Evolutionary conservation across 228 moss, liverwort and hornwort species (phyloP).

Genomic region (Sphagnum magellanicum): DNA sequence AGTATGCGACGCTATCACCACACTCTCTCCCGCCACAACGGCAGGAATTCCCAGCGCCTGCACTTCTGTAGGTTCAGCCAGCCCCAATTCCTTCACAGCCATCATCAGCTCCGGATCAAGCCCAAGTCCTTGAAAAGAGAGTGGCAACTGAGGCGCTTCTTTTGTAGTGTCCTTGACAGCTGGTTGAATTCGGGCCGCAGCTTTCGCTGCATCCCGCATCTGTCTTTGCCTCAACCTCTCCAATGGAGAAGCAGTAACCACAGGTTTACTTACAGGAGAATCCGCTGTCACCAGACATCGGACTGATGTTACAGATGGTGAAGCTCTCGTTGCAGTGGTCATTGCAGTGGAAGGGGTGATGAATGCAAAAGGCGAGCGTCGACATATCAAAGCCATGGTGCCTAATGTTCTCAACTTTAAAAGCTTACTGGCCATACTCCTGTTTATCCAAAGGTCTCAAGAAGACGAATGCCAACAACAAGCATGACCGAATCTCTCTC

Average conservation of each 20-base stretch:
- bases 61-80: constrained; percentile 86
- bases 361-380: too few species aligned
- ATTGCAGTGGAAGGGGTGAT: too few species aligned
- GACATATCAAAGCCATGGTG: too few species aligned
- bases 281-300: constrained; percentile 26
- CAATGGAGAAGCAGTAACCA: constrained; percentile 30
- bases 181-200: constrained; percentile 17
- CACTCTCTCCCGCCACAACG: constrained; percentile 73
- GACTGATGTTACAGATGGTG: constrained; percentile 7
- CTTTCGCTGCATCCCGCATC: constrained; percentile 68
- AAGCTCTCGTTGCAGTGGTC: too few species aligned
- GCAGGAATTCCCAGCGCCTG: constrained; percentile 89
- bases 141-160: constrained; percentile 3
- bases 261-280: constrained; percentile 5
- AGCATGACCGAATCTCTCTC: too few species aligned
- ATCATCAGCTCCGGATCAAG: constrained; percentile 77
- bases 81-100: constrained; percentile 60
- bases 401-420: too few species aligned
- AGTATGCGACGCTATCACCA: constrained; percentile 92
- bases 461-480: too few species aligned
- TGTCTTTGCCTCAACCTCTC: constrained; percentile 84
- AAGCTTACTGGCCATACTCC: too few species aligned
- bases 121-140: constrained; percentile 60
- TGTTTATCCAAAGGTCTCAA: too few species aligned
- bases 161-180: constrained; percentile 10